Evolutionary conservation across 2,329 filamentous ascomycete species (phyloP).

Genomic region (Pseudogymnoascus sp.): DNA sequence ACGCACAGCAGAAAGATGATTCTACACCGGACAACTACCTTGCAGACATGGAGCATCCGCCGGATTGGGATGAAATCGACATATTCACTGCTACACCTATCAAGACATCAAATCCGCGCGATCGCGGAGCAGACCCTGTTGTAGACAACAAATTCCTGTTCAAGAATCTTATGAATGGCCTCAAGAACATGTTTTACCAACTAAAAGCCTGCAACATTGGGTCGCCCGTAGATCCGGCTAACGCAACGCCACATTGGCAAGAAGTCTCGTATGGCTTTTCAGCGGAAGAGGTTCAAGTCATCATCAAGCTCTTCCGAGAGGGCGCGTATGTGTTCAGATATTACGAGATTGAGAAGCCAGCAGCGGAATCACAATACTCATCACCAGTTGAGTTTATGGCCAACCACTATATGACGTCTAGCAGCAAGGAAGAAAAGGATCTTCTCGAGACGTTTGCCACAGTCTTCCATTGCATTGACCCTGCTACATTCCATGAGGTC

Average conservation of each 20-base stretch:
- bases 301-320: constrained; percentile 95
- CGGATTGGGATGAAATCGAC: constrained; percentile 96
- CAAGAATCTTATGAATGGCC: constrained; percentile 87
- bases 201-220: constrained; percentile 79
- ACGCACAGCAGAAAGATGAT: constrained; percentile 56
- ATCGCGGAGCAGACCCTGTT: constrained; percentile 82
- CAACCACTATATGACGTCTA: constrained; percentile 90
- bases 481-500: constrained; percentile 95
- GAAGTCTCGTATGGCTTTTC: constrained; percentile 96
- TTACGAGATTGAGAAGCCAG: constrained; percentile 79
- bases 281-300: constrained; percentile 91
- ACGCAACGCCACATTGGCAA: constrained; percentile 82
- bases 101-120: constrained; percentile 84
- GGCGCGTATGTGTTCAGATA: constrained; percentile 95
- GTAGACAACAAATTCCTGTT: constrained; percentile 97
- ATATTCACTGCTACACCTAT: constrained; percentile 96
- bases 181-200: constrained; percentile 96
- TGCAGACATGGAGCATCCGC: constrained; percentile 68
- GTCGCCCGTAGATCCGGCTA: constrained; percentile 62
- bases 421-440: constrained; percentile 93
- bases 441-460: constrained; percentile 95
- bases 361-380: constrained; percentile 62
- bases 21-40: constrained; percentile 69
- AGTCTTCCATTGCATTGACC: constrained; percentile 96
- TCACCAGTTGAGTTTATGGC: constrained; percentile 88